Evolutionary conservation across 2,329 filamentous ascomycete species (phyloP), one percentile per base, ranked within the genome.

Genomic region (Alternaria sp.): DNA sequence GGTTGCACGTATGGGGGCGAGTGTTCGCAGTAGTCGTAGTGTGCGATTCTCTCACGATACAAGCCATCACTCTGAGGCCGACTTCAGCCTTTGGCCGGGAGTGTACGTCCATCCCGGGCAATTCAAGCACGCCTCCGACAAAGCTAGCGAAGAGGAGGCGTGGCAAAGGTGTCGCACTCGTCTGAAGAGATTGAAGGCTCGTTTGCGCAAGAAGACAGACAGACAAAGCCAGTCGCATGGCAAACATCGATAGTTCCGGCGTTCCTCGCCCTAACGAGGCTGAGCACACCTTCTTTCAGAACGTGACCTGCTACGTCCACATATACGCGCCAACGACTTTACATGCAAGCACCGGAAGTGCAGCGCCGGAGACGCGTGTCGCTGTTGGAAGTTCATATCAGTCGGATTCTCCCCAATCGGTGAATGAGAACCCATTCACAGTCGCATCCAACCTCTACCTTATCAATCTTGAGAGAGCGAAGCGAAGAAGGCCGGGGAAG

Each of bases 101-200:
- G 63, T 71, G 3, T 67, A 73, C 49, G 44, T 73, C n/a, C 59
- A 67, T 51, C 70, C 70, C 3, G 71, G 71, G 7, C 43, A 59
- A 1, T 75, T 75, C 36, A 65, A 61, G 24, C 52, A 64, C 46
- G 34, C 63, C 4, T 47, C 55, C 7, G 59, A 61, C 30, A 61
- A 42, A 9, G 56, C 52, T n/a, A 46, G 20, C 51, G 62, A 69
- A 9, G 49, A 59, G 5, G 68, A 72, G 12, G 66, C 62, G 16
- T 75, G 65, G 71, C 57, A 71, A 47, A 61, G 72, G 34, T 66
- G 61, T 44, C 54, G 64, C 12, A 43, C 63, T 42, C 56, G 61
- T 14, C 53, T 65, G 39, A 63, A 57, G 51, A 67, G 62, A 55
- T 44, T 67, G 24, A 53, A 51, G 42, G 48, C 48, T 12, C 51